These are phyloP conservation scores for Dillenia suffruticosa DNA, from an alignment of 164 flowering plant species.

Conservation along the genomic window DNA sequence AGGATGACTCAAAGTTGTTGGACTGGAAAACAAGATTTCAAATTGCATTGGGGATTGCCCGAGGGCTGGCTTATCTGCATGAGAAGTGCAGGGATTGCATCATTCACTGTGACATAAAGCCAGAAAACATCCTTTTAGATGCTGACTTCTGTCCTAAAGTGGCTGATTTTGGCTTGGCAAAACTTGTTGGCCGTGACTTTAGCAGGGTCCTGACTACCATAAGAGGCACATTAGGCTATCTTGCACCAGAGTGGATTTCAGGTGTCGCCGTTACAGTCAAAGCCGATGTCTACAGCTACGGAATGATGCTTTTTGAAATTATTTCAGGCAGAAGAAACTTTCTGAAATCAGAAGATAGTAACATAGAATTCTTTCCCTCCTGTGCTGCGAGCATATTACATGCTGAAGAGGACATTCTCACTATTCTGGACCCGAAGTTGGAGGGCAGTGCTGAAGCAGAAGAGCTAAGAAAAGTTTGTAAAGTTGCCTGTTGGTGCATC, in stretches of 20 bases:
- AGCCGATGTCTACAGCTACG: not conserved
- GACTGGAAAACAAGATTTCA: slow-evolving; percentile 32
- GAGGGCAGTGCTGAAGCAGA: slow-evolving; percentile 17
- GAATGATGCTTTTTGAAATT: slow-evolving; percentile 40
- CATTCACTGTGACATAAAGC: too few species aligned
- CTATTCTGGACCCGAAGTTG: slow-evolving; percentile 24
- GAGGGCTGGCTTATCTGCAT: slow-evolving; percentile 36
- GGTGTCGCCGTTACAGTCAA: too few species aligned
- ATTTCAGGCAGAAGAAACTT: slow-evolving; percentile 31
- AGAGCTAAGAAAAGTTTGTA: slow-evolving; percentile 19
- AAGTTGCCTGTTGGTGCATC: not conserved
- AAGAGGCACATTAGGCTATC: slow-evolving; percentile 36
- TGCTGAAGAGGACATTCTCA: slow-evolving; percentile 16
- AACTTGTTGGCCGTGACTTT: slow-evolving; percentile 27
- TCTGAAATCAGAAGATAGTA: slow-evolving; percentile 14
- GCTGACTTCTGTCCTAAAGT: slow-evolving; percentile 25
- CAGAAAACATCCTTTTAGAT: too few species aligned
- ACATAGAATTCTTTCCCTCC: slow-evolving; percentile 23
- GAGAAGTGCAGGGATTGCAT: slow-evolving; percentile 23
- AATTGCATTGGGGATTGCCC: slow-evolving; percentile 33
- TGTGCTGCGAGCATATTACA: slow-evolving; percentile 12
- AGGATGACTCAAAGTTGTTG: slow-evolving; percentile 6
- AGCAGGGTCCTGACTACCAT: slow-evolving; percentile 42
- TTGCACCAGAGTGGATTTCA: too few species aligned
- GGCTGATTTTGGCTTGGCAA: not conserved